Conservation (phyloP, 306 rosid species). For the Cucurbita pepo region DNA sequence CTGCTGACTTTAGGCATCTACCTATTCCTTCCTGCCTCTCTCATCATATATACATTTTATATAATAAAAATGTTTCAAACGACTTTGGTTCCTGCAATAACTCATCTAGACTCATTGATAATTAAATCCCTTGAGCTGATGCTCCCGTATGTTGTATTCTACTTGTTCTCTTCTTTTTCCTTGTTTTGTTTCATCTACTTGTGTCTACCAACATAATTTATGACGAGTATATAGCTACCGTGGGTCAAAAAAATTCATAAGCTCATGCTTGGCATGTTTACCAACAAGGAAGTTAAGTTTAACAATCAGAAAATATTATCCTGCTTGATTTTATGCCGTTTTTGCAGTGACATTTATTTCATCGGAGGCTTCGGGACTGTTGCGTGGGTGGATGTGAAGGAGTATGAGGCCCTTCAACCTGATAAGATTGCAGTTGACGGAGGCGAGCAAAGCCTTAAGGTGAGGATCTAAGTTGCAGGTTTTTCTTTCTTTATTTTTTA, state of each 20-base stretch:
- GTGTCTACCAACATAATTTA: background rate
- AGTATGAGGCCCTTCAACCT: conserved; percentile 81
- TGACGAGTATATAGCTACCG: background rate
- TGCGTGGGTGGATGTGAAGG: conserved; percentile 97
- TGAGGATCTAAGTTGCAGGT: conserved; percentile 5
- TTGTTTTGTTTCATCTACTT: background rate
- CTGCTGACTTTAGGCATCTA: background rate
- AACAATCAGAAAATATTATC: background rate
- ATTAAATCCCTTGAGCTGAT: background rate
- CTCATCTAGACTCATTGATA: background rate
- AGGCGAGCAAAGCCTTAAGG: conserved; percentile 91
- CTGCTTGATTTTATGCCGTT: background rate
- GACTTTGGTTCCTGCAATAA: background rate
- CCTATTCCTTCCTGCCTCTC: background rate
- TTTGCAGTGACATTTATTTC: conserved; percentile 86
- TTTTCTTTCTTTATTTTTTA: background rate
- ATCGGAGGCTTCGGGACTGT: conserved; percentile 99
- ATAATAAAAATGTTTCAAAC: background rate
- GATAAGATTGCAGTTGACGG: conserved; percentile 97
- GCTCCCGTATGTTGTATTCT: background rate
- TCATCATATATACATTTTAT: background rate
- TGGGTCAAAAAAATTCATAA: background rate
- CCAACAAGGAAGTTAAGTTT: background rate
- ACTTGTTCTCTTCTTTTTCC: background rate
- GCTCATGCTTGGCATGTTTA: background rate